A percentile compares a stretch with the other conserved stretches of the same genome.
phyloP scores from a whole-genome alignment of 805 yeast species.

The Yamadazyma olivae region DNA sequence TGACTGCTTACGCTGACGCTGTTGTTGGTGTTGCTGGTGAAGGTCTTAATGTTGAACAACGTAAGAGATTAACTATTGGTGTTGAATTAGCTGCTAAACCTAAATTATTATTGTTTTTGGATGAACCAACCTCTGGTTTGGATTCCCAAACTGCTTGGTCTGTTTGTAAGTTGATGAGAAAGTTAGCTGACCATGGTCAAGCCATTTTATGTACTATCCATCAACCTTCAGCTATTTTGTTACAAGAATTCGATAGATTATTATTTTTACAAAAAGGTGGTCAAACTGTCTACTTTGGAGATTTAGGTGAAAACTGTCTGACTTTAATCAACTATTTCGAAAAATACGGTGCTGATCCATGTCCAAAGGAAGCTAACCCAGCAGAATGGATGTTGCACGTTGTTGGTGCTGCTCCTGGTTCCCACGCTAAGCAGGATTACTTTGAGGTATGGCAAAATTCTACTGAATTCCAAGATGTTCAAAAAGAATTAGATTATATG shows the following conservation, averaged over 20 bases:
- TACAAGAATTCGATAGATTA: constrained; percentile 76
- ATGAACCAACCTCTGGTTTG: constrained; percentile 44
- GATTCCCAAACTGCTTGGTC: constrained; percentile 45
- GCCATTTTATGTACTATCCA: constrained; percentile 61
- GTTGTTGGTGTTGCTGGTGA: constrained; percentile 73
- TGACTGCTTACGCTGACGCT: constrained; percentile 71
- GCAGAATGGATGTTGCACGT: constrained; percentile 88
- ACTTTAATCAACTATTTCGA: constrained; percentile 66
- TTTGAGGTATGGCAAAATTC: constrained; percentile 77
- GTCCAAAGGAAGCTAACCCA: constrained; percentile 37
- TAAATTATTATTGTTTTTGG: constrained; percentile 33
- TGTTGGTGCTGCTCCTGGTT: constrained; percentile 81
- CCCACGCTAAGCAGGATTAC: constrained; percentile 69
- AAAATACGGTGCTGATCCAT: constrained; percentile 57
- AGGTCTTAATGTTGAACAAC: constrained; percentile 45
- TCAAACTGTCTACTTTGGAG: constrained; percentile 78
- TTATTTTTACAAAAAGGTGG: constrained; percentile 72
- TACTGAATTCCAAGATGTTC: constrained; percentile 54
- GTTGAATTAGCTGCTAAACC: constrained; percentile 42
- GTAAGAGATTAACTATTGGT: constrained; percentile 40
- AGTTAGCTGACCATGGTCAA: constrained; percentile 39
- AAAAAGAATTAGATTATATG: constrained; percentile 60
- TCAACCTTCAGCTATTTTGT: constrained; percentile 79
- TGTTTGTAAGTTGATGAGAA: constrained; percentile 37
- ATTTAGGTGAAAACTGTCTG: constrained; percentile 62